Evolutionary conservation across 371 early-diverging fungal species (phyloP), one percentile per base, ranked within the genome.

Genomic region (Mucor sp.): DNA sequence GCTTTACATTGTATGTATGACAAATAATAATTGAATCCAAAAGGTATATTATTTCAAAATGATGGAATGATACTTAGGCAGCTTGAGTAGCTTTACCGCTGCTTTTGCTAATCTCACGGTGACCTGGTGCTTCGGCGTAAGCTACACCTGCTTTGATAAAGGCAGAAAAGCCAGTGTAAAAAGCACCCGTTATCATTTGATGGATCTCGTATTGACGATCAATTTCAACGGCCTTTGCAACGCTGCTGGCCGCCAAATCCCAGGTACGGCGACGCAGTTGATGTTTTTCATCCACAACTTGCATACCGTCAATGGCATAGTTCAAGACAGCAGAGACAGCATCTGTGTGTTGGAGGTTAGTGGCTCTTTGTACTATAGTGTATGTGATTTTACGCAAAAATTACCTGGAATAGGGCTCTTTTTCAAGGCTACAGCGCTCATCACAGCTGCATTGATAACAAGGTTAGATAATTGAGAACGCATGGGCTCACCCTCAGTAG

Each of bases 401-500:
- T 30, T 71, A 78, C 81, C 78, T 11, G 90, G 90, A 35, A 89
- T 86, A 19, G 89, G 90, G 7, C 88, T 87, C 59, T 87, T 84
- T 72, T 89, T 89, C n/a, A 89, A 71, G 15, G 86, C 84, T 23
- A 89, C 80, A 14, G 90, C 90, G 28, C 77, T 70, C 21, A 75
- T 59, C 21, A 89, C 78, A 3, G 87, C 86, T 6, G 87, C 83
- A 19, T 81, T 72, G 58, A 85, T 77, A 7, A 87, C 79, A 17
- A 77, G 62, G 30, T 85, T 78, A 3, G 83, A 77, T 11, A 83
- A 63, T 19, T 67, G 74, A n/a, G 68, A 25, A 15, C 71, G 65
- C 30, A 71, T 57, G 47, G 72, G 60, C 21, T 59, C 32, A 7
- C 60, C 64, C 41, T 25, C 62, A 19, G 8, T 44, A 55, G 57